A percentile compares a stretch with the other conserved stretches of the same genome.
Conservation (phyloP, 805 yeast genomes). For the Zygosaccharomyces bisporus region DNA sequence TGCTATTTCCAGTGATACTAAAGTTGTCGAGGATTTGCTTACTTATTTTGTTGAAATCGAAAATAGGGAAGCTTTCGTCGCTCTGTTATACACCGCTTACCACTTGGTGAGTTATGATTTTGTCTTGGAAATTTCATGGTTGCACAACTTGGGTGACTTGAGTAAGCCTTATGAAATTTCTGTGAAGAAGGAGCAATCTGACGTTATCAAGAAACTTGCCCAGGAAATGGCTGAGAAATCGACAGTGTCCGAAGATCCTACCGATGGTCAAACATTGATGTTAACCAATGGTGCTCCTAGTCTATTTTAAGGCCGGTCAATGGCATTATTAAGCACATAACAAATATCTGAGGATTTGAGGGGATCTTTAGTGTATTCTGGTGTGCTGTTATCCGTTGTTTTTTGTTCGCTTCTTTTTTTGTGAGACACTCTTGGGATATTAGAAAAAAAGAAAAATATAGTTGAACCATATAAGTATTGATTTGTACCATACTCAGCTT, state of each 20-base stretch:
- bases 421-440: neutral
- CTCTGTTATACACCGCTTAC: conserved; percentile 82
- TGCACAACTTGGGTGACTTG: conserved; percentile 76
- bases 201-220: conserved; percentile 58
- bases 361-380: conserved; percentile 10
- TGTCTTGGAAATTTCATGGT: conserved; percentile 88
- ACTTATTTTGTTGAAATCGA: conserved; percentile 95
- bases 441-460: neutral
- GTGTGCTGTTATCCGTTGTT: neutral
- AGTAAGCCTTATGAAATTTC: conserved; percentile 91
- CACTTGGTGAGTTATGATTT: conserved; percentile 74
- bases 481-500: conserved; percentile 5
- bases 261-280: conserved; percentile 69
- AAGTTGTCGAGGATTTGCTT: conserved; percentile 83
- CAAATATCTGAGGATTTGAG: conserved; percentile 12
- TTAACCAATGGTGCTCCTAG: conserved; percentile 65
- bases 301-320: neutral
- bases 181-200: conserved; percentile 72
- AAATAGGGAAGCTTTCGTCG: conserved; percentile 91
- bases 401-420: neutral
- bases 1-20: conserved; percentile 68
- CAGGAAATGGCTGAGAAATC: conserved; percentile 67
- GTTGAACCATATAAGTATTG: conserved; percentile 2
- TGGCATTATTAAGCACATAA: neutral
- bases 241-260: conserved; percentile 46